phyloP scores from a whole-genome alignment of 2,329 filamentous ascomycete genomes.

The Nothophaeocryptopus gaeumannii region DNA sequence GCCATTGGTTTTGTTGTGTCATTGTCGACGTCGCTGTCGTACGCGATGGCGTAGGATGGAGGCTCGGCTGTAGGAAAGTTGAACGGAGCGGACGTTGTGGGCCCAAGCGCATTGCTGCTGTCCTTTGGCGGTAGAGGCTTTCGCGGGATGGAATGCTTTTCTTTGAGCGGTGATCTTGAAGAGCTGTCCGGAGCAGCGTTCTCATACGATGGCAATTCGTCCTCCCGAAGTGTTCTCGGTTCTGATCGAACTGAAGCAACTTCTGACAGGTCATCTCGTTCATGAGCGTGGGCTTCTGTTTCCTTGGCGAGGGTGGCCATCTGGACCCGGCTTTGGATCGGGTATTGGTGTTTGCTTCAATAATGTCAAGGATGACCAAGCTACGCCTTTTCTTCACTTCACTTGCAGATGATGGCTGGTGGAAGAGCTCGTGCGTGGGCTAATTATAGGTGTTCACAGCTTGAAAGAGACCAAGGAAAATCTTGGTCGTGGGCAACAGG shows the following conservation, averaged over 20 bases:
- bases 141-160: background rate
- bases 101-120: background rate
- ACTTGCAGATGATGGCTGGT: no score
- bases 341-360: no score
- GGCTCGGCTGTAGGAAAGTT: constrained; percentile 16
- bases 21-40: background rate
- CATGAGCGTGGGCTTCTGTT: no score
- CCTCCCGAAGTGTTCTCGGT: constrained; percentile 9
- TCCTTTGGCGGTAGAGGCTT: no score
- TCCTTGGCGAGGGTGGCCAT: no score
- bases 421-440: no score
- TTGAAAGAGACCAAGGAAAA: no score
- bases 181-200: background rate
- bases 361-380: no score
- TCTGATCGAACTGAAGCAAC: constrained; percentile 14
- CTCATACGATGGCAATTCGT: constrained; percentile 15
- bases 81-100: constrained; percentile 17
- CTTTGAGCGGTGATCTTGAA: background rate
- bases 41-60: constrained; percentile 10
- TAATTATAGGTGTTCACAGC: no score
- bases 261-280: constrained; percentile 16
- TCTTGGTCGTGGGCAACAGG: no score
- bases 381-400: no score
- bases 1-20: constrained; percentile 12
- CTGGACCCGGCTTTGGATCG: no score